These are phyloP conservation scores for Paratrypanosoma confusum DNA, from an alignment of 208 protist species.

Conservation along the genomic window DNA sequence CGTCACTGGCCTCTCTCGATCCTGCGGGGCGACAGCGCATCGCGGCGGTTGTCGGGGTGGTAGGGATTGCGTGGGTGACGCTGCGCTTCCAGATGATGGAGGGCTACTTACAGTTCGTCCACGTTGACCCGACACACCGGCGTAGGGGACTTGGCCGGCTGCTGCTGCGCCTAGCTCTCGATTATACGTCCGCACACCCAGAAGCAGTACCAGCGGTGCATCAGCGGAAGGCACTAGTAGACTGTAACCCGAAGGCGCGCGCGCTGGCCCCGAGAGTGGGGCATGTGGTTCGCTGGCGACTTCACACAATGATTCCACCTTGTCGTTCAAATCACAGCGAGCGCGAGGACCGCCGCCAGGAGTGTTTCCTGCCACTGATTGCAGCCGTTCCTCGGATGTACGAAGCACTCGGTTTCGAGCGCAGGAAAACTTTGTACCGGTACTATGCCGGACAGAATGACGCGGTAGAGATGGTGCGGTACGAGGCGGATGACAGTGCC, in stretches of 20 bases:
- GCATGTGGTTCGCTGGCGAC: conserved; percentile 33
- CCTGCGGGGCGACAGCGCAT: no score
- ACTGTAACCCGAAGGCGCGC: no score
- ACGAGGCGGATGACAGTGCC: no score
- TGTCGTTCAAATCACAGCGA: no score
- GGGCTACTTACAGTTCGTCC: conserved; percentile 70
- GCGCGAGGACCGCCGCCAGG: no score
- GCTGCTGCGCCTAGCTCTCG: no score
- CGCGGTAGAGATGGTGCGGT: conserved; percentile 56
- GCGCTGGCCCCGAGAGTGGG: no score
- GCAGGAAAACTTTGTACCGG: conserved; percentile 24
- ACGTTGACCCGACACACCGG: conserved; percentile 20
- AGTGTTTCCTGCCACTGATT: no score
- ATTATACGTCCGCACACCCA: no score
- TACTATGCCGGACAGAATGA: conserved; percentile 49
- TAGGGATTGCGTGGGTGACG: conserved; percentile 65
- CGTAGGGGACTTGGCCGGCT: conserved; percentile 18
- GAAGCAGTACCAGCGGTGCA: no score
- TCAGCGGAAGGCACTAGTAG: no score
- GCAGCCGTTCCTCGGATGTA: conserved; percentile 31
- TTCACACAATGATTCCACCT: conserved; percentile 49
- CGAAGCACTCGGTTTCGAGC: conserved; percentile 25
- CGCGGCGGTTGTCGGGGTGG: conserved; percentile 17
- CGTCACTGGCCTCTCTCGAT: no score
- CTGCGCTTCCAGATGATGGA: conserved; percentile 24